phyloP scores from a whole-genome alignment of 345 rosid genomes.

The Clarkia xantiana region DNA sequence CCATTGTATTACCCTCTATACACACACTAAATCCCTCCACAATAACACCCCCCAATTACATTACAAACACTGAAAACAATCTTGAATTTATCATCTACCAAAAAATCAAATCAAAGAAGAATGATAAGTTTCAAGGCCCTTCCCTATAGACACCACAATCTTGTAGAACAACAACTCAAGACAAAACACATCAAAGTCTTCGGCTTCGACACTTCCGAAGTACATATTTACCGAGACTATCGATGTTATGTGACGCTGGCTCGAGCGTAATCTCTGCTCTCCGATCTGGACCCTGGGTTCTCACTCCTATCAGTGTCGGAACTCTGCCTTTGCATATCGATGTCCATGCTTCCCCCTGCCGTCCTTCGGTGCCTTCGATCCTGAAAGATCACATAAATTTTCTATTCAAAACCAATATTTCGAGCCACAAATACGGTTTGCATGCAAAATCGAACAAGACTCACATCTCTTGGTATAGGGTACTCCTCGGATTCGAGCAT shows the following conservation, averaged over 20 bases:
- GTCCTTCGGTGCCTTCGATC: slow-evolving; percentile 65
- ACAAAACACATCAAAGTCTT: neutral
- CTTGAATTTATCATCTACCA: slow-evolving; percentile 7
- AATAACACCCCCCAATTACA: neutral
- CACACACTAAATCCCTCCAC: neutral
- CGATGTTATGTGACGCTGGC: neutral
- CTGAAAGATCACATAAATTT: slow-evolving; percentile 25
- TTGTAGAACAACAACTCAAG: neutral
- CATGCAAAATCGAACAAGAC: slow-evolving; percentile 3
- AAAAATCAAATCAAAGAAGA: neutral
- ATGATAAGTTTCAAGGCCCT: neutral
- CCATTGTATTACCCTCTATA: slow-evolving; percentile 1
- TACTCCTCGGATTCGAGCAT: slow-evolving; percentile 98
- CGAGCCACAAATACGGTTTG: too few species aligned
- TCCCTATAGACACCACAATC: neutral
- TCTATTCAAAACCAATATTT: too few species aligned
- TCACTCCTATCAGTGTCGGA: slow-evolving; percentile 66
- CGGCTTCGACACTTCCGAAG: too few species aligned
- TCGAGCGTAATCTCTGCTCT: slow-evolving; percentile 24
- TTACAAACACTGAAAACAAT: neutral
- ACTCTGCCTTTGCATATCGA: slow-evolving; percentile 51
- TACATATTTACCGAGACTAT: too few species aligned
- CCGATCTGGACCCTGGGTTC: slow-evolving; percentile 47
- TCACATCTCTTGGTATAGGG: slow-evolving; percentile 92
- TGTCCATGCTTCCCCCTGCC: slow-evolving; percentile 52